These are phyloP conservation scores for Rhizopogon vesiculosus DNA, from an alignment of 768 basidiomycete genomes.

Conservation along the genomic window DNA sequence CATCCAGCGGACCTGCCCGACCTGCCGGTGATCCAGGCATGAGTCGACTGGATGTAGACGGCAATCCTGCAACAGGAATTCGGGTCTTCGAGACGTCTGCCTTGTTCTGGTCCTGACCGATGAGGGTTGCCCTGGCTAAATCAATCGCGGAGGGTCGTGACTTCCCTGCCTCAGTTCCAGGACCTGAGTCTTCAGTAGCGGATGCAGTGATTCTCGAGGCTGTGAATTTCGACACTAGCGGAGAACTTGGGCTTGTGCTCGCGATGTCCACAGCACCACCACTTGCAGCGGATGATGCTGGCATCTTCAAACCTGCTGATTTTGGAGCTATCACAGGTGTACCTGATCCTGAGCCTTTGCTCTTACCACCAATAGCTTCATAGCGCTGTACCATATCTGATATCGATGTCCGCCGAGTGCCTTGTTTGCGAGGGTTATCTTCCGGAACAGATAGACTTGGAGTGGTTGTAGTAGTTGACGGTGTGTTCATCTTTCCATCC, in stretches of 20 bases:
- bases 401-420: constrained; percentile 65
- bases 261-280: constrained; percentile 16
- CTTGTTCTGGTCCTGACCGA: constrained; percentile 14
- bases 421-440: constrained; percentile 35
- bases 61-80: constrained; percentile 18
- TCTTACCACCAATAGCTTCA: constrained; percentile 55
- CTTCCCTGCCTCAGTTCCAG: constrained; percentile 15
- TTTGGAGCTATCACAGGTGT: constrained; percentile 28
- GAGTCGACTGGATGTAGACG: constrained; percentile 17
- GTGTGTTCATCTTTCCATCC: constrained; percentile 31
- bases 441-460: constrained; percentile 43
- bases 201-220: constrained; percentile 14
- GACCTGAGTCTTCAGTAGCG: constrained; percentile 6
- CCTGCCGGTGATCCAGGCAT: constrained; percentile 10
- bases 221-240: constrained; percentile 16
- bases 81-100: constrained; percentile 9
- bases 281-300: constrained; percentile 7
- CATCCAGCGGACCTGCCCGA: constrained; percentile 18
- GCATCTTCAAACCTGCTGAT: constrained; percentile 20
- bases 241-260: constrained; percentile 17
- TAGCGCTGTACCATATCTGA: constrained; percentile 83
- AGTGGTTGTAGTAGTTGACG: constrained; percentile 25
- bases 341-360: constrained; percentile 25
- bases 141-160: constrained; percentile 8
- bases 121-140: constrained; percentile 9